phyloP scores from a whole-genome alignment of 2,329 filamentous ascomycete species.

The Didymella keratinophila region DNA sequence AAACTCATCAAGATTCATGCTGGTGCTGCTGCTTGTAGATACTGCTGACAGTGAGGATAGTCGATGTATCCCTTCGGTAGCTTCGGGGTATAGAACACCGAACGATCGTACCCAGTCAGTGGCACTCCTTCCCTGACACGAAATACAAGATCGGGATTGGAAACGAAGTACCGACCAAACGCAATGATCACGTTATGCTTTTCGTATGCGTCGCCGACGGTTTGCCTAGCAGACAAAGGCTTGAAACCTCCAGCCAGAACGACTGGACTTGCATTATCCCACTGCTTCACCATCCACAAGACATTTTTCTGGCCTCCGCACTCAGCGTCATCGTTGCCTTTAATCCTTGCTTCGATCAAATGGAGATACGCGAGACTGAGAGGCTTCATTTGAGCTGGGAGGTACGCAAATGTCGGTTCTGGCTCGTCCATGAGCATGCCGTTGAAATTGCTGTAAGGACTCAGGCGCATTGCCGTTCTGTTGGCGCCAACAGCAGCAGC shows the following conservation, averaged over 20 bases:
- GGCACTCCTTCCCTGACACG: slow-evolving; percentile 51
- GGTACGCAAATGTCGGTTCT: slow-evolving; percentile 58
- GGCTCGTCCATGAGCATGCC: slow-evolving; percentile 69
- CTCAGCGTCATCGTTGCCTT: slow-evolving; percentile 22
- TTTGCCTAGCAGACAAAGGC: slow-evolving; percentile 41
- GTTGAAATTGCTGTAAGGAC: slow-evolving; percentile 68
- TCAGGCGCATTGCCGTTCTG: slow-evolving; percentile 65
- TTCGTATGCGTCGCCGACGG: slow-evolving; percentile 49
- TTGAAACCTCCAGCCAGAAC: slow-evolving; percentile 53
- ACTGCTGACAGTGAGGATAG: slow-evolving; percentile 23
- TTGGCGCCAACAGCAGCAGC: slow-evolving; percentile 60
- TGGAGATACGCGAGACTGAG: slow-evolving; percentile 3
- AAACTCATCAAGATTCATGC: background rate
- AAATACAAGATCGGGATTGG: slow-evolving; percentile 57
- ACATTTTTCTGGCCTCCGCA: slow-evolving; percentile 26
- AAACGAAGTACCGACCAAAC: slow-evolving; percentile 57
- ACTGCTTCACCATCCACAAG: slow-evolving; percentile 22
- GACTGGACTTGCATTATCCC: slow-evolving; percentile 32
- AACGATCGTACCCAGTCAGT: slow-evolving; percentile 52
- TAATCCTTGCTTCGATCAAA: slow-evolving; percentile 16
- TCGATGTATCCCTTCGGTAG: slow-evolving; percentile 25
- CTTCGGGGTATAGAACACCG: slow-evolving; percentile 23
- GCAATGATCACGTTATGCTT: slow-evolving; percentile 43
- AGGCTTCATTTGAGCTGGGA: background rate
- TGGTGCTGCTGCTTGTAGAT: slow-evolving; percentile 4